Evolutionary conservation across 306 rosid genomes (phyloP), one percentile per base, ranked within the genome.

Genomic region (Comarum palustre): DNA sequence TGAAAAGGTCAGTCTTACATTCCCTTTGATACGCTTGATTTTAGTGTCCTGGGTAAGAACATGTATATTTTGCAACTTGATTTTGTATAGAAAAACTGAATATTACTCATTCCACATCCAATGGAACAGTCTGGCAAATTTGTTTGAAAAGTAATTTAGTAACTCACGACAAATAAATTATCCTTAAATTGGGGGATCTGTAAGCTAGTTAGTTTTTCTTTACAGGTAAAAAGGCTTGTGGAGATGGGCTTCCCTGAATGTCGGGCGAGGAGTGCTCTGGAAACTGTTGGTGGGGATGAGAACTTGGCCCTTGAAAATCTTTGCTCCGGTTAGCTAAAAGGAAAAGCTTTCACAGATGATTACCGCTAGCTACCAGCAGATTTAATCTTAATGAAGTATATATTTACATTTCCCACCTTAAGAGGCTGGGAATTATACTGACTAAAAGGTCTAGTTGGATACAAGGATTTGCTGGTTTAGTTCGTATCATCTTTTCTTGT

Each of bases 241-340:
- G 99, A 94, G 84, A 94, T 94, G 99, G 99, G 99, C 36, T 94
- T 94, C 80, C 86, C 93, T 1, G 97, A 94, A 78, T 86, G 85
- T 82, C 92, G 74, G 71, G 99, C 81, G 73, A 89, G 95, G 86
- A 90, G 86, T 75, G 66, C 79, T 72, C 71, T 94, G 90, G 99
- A 91, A 83, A 82, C 93, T 25, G 96, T 90, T 70, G 96, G 96
- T 57, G 97, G 99, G 36, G 99, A 91, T 73, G 97, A 94, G 86
- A 91, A 91, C 84, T 67, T 89, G 81, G 99, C 99, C 69, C 96
- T 94, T 38, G 99, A 94, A 87, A 90, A 79, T 87, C 89, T 94
- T 75, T 85, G 88, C 82, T 82, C 88, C 57, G 83, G 84, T 82
- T 82, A 77, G 78, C 0, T 17, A 41, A 19, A 72, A 11, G 36